These are phyloP conservation scores for Sarcodon aspratus DNA, from an alignment of 768 basidiomycete species.

Conservation along the genomic window DNA sequence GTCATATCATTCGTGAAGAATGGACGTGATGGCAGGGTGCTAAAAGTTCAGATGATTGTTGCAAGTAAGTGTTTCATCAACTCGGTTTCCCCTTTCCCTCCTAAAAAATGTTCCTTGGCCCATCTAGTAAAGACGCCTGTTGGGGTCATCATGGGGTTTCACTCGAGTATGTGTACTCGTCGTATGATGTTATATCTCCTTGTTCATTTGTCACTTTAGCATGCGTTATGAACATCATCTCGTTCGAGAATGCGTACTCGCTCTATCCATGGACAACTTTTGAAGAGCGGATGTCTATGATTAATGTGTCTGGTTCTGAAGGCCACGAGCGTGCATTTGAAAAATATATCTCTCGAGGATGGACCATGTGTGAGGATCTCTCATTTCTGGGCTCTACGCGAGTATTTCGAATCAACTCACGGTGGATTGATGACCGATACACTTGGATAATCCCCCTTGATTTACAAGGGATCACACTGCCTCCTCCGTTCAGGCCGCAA, in stretches of 20 bases:
- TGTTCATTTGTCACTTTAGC: slow-evolving; percentile 18
- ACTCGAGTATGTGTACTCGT: neutral
- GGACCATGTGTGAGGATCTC: slow-evolving; percentile 8
- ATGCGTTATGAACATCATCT: slow-evolving; percentile 33
- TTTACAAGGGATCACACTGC: slow-evolving; percentile 1
- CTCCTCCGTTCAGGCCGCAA: neutral
- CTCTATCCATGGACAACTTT: slow-evolving; percentile 32
- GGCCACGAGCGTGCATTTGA: slow-evolving; percentile 5
- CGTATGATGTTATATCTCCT: no score
- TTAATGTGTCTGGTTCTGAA: slow-evolving; percentile 1
- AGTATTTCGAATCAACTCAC: slow-evolving; percentile 6
- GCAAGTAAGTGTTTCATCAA: slow-evolving; percentile 6
- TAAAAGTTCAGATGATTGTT: slow-evolving; percentile 8
- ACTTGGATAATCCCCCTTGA: slow-evolving; percentile 8
- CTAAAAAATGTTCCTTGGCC: neutral
- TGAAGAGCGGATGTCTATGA: slow-evolving; percentile 15
- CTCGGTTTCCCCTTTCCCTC: slow-evolving; percentile 8
- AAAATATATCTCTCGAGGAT: slow-evolving; percentile 28
- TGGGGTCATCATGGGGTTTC: no score
- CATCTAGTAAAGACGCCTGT: no score
- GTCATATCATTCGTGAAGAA: no score
- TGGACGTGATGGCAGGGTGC: neutral
- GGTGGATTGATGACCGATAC: slow-evolving; percentile 6
- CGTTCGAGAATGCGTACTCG: slow-evolving; percentile 26
- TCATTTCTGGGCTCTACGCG: neutral